These are phyloP conservation scores for Fusarium subtropicale DNA, from an alignment of 2,329 filamentous ascomycete species.

Conservation along the genomic window DNA sequence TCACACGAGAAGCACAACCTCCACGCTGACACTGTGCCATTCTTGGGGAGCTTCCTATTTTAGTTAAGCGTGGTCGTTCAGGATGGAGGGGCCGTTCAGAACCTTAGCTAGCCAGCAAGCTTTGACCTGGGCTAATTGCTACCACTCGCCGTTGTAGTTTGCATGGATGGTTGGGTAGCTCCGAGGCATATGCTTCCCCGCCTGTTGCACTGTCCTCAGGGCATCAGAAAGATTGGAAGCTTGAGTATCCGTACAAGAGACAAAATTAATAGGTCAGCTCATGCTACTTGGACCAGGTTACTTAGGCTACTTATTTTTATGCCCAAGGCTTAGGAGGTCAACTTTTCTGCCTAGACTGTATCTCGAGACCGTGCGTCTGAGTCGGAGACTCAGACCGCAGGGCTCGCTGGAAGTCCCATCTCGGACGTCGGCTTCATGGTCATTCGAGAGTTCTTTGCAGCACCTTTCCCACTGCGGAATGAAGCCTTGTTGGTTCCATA, in stretches of 20 bases:
- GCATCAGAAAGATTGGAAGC: no score
- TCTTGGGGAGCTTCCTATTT: slow-evolving; percentile 45
- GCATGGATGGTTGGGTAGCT: slow-evolving; percentile 25
- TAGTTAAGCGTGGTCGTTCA: slow-evolving; percentile 29
- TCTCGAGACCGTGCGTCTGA: slow-evolving; percentile 39
- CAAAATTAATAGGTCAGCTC: no score
- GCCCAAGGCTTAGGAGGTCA: no score
- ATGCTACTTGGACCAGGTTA: no score
- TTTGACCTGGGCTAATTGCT: slow-evolving; percentile 23
- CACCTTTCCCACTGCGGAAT: slow-evolving; percentile 47
- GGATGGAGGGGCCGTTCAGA: slow-evolving; percentile 23
- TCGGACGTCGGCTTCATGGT: slow-evolving; percentile 44
- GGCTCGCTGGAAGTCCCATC: slow-evolving; percentile 41
- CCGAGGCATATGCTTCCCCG: slow-evolving; percentile 40
- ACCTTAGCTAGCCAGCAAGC: slow-evolving; percentile 28
- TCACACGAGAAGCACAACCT: slow-evolving; percentile 5
- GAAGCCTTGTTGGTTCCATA: slow-evolving; percentile 46
- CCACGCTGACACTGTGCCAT: slow-evolving; percentile 40
- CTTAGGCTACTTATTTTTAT: no score
- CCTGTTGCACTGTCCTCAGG: slow-evolving; percentile 3
- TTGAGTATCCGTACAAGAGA: no score
- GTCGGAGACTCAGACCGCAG: slow-evolving; percentile 18
- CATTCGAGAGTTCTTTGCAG: slow-evolving; percentile 44
- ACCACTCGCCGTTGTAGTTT: slow-evolving; percentile 27
- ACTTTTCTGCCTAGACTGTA: neutral